Evolutionary conservation across 371 early-diverging fungal species (phyloP).

Genomic region (Mortierella sp.): DNA sequence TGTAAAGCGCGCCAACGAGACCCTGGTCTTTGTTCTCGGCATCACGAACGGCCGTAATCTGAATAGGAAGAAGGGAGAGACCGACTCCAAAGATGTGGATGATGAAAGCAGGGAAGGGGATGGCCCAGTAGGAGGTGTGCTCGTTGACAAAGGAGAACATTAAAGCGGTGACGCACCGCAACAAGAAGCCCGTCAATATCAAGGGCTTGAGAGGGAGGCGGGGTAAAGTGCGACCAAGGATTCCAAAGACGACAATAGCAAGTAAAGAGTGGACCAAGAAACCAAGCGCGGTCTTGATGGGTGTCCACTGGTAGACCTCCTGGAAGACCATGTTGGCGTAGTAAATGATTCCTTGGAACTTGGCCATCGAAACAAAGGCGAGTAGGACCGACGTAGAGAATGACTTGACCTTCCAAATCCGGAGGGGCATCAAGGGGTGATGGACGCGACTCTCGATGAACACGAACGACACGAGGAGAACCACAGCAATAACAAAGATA

Average conservation of each 20-base stretch:
- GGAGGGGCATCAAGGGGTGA: constrained; percentile 28
- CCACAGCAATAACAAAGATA: not conserved
- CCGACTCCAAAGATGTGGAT: constrained; percentile 24
- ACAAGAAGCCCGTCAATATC: constrained; percentile 33
- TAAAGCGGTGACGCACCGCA: constrained; percentile 24
- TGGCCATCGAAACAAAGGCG: constrained; percentile 34
- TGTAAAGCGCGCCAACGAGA: constrained; percentile 47
- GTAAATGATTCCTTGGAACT: constrained; percentile 44
- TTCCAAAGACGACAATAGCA: constrained; percentile 30
- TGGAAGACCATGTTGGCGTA: constrained; percentile 44
- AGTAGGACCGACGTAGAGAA: constrained; percentile 26
- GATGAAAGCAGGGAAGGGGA: constrained; percentile 34
- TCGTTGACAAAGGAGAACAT: constrained; percentile 59
- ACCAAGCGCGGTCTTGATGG: constrained; percentile 37
- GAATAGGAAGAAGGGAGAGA: constrained; percentile 31
- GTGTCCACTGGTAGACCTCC: constrained; percentile 42
- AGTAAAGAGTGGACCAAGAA: constrained; percentile 47
- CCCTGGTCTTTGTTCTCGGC: constrained; percentile 50
- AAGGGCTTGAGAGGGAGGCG: constrained; percentile 31
- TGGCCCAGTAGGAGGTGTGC: constrained; percentile 47
- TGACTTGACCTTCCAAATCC: constrained; percentile 32
- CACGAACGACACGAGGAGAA: constrained; percentile 14
- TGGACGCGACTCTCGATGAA: constrained; percentile 19
- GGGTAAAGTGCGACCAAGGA: constrained; percentile 34
- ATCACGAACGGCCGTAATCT: constrained; percentile 47